Conservation (phyloP, 495 filamentous ascomycete species). For the Neurospora hispaniola region DNA sequence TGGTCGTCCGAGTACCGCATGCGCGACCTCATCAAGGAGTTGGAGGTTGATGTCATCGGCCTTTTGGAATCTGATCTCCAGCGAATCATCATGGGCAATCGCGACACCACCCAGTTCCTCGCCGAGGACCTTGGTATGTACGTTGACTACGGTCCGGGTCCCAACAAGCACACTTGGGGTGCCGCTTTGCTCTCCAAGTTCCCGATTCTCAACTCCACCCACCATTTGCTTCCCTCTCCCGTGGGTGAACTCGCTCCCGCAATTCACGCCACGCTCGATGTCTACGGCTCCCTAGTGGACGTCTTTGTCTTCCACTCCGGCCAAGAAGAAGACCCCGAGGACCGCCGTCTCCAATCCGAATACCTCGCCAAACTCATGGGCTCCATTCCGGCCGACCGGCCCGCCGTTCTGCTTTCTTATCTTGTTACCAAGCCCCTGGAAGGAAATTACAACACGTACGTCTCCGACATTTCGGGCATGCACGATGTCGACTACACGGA, state of each 20-base stretch:
- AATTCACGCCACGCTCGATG: slow-evolving; percentile 88
- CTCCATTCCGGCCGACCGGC: slow-evolving; percentile 50
- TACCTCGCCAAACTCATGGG: slow-evolving; percentile 89
- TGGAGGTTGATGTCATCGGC: slow-evolving; percentile 91
- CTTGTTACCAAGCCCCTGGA: slow-evolving; percentile 81
- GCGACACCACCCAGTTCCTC: slow-evolving; percentile 89
- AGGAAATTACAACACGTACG: slow-evolving; percentile 97
- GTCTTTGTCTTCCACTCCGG: slow-evolving; percentile 98
- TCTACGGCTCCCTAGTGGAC: slow-evolving; percentile 82
- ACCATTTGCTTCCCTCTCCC: slow-evolving; percentile 87
- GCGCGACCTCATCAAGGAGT: slow-evolving; percentile 81
- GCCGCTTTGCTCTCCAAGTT: slow-evolving; percentile 89
- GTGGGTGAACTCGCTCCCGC: slow-evolving; percentile 93
- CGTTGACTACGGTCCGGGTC: slow-evolving; percentile 92
- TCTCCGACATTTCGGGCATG: slow-evolving; percentile 80
- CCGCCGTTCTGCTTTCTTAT: slow-evolving; percentile 79
- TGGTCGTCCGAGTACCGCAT: slow-evolving; percentile 94
- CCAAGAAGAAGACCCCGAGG: slow-evolving; percentile 94
- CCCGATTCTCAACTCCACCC: slow-evolving; percentile 93
- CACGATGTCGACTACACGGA: slow-evolving; percentile 87
- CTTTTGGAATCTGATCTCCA: slow-evolving; percentile 90
- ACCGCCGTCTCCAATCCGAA: slow-evolving; percentile 77
- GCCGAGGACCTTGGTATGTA: slow-evolving; percentile 98
- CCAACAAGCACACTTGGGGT: slow-evolving; percentile 99
- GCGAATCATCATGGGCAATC: slow-evolving; percentile 99